Evolutionary conservation across 2,329 filamentous ascomycete genomes (phyloP).

Genomic region (Hypoxylon sp.): DNA sequence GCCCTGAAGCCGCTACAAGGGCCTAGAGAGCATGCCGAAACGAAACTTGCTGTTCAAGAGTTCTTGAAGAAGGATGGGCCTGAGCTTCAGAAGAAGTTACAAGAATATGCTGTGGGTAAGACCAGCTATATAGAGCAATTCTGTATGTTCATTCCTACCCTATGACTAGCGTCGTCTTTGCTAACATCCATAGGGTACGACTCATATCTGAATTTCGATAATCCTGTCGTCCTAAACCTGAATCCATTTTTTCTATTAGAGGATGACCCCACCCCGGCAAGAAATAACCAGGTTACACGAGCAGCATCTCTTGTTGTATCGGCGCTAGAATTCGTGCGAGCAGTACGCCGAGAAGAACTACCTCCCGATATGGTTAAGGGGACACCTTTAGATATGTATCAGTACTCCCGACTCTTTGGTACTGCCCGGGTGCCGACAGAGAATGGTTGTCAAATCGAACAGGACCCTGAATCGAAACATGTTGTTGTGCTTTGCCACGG

Average conservation of each 20-base stretch:
- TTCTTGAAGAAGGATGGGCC: slow-evolving; percentile 87
- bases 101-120: slow-evolving; percentile 89
- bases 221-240: slow-evolving; percentile 95
- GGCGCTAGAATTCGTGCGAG: slow-evolving; percentile 90
- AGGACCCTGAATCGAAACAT: slow-evolving; percentile 93
- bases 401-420: slow-evolving; percentile 95
- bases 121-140: slow-evolving; percentile 99
- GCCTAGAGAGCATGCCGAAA: slow-evolving; percentile 85
- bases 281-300: slow-evolving; percentile 96
- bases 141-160: slow-evolving; percentile 72
- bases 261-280: slow-evolving; percentile 95
- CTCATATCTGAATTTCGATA: slow-evolving; percentile 97
- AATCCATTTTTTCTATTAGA: slow-evolving; percentile 98
- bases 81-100: slow-evolving; percentile 87
- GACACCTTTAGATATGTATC: slow-evolving; percentile 95
- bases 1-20: slow-evolving; percentile 86
- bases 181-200: slow-evolving; percentile 82
- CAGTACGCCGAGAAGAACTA: slow-evolving; percentile 92
- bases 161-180: neutral
- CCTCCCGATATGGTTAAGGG: slow-evolving; percentile 89
- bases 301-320: slow-evolving; percentile 94
- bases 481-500: slow-evolving; percentile 93
- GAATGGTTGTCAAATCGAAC: slow-evolving; percentile 94
- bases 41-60: slow-evolving; percentile 82
- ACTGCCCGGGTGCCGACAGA: slow-evolving; percentile 95